Evolutionary conservation across 2,329 filamentous ascomycete genomes (phyloP).

Genomic region (Onygenales sp.): DNA sequence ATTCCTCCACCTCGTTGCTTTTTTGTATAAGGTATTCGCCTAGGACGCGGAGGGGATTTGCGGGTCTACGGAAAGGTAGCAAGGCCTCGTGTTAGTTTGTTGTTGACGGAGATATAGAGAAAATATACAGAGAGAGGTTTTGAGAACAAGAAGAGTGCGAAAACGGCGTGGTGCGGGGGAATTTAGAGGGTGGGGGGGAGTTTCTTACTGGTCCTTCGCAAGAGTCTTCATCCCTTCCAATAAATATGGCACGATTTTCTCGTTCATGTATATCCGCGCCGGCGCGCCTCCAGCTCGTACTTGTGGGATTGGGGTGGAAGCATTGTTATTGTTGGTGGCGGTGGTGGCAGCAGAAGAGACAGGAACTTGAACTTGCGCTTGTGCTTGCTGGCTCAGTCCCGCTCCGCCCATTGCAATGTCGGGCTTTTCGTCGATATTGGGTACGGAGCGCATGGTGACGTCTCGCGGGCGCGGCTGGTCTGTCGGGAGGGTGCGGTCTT

Average conservation of each 20-base stretch:
- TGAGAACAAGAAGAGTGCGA: not conserved
- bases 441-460: not conserved
- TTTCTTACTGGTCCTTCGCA: conserved; percentile 59
- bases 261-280: conserved; percentile 61
- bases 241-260: conserved; percentile 57
- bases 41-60: conserved; percentile 57
- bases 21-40: conserved; percentile 62
- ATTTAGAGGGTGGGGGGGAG: not conserved
- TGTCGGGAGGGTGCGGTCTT: not conserved
- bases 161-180: not conserved
- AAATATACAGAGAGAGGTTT: not conserved
- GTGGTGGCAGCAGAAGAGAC: not conserved
- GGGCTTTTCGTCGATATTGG: conserved; percentile 6
- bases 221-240: conserved; percentile 67
- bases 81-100: not conserved
- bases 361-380: not conserved
- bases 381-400: not conserved
- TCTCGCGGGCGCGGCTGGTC: too few relatives aligned
- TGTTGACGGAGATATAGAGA: too few relatives aligned
- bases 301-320: conserved; percentile 8
- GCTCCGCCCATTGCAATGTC: conserved; percentile 9
- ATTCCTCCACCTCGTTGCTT: conserved; percentile 53
- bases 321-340: not conserved
- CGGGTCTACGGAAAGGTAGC: conserved; percentile 40
- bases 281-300: conserved; percentile 58